Conservation (phyloP, 148 eudicot species). For the Fagopyrum tataricum region DNA sequence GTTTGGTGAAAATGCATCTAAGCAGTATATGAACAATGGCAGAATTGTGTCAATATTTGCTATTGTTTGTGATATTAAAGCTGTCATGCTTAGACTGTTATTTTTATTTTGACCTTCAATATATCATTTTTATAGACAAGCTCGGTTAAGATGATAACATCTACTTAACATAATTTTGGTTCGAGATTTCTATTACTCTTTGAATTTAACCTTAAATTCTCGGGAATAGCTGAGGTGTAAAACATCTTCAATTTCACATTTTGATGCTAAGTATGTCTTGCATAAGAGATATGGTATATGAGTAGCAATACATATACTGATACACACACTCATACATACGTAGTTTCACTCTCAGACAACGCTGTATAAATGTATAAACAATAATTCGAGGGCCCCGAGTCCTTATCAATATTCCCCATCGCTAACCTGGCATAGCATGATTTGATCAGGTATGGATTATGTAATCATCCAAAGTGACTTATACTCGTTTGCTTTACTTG, state of each 20-base stretch:
- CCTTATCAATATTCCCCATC: not conserved
- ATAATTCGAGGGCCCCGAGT: not conserved
- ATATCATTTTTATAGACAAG: too few species aligned
- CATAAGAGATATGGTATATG: not conserved
- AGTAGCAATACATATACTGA: not conserved
- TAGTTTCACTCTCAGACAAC: not conserved
- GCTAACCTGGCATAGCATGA: not conserved
- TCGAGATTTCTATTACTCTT: not conserved
- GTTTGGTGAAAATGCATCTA: too few species aligned
- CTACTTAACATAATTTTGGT: not conserved
- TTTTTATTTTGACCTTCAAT: too few species aligned
- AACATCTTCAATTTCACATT: not conserved
- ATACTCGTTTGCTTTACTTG: conserved; percentile 1
- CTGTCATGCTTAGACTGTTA: too few species aligned
- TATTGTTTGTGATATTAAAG: too few species aligned
- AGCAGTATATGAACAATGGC: too few species aligned
- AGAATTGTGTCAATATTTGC: too few species aligned
- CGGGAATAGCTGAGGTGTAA: not conserved
- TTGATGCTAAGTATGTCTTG: not conserved
- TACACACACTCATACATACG: not conserved
- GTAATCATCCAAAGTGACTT: not conserved
- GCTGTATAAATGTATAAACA: not conserved
- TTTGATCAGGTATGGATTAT: not conserved
- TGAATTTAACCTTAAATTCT: not conserved
- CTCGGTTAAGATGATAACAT: not conserved